Evolutionary conservation across 768 basidiomycete genomes (phyloP), one percentile per base, ranked within the genome.

Genomic region (Suillus paluster): DNA sequence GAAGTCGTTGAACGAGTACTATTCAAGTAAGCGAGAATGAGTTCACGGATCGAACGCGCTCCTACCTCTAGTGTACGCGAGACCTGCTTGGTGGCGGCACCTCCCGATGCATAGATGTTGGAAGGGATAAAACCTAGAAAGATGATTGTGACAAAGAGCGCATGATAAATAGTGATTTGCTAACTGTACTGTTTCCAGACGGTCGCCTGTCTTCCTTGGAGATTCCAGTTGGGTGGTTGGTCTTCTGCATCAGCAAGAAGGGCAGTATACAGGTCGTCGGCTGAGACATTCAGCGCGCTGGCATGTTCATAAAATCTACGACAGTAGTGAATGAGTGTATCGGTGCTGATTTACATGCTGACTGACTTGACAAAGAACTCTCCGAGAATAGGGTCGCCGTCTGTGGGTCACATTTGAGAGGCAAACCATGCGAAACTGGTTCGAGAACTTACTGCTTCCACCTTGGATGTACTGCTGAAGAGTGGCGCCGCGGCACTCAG

Each of bases 1-100:
- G 65, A 89, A 89, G 64, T 89, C 87, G 59, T 81, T 81, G 69
- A 89, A 89, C 2, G 87, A 80, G 65, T 88, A 80, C 87, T 88
- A 54, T 38, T 5, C 8, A 48, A 33, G 19, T 55, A 58, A 63
- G 53, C 15, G 25, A 50, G 36, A 23, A 39, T 46, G 17, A 46
- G 23, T 25, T 30, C 21, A 11, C 19, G 25, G 15, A n/a, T 60
- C 27, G 10, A 15, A 17, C 17, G 23, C 9, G 38, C 38, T 34
- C 64, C 27, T 65, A 85, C 86, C 77, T 89, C 87, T 10, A 87
- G 68, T 4, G 86, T 83, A 9, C 87, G 78, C 2, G 86, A 88
- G 7, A 85, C 86, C 65, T 87, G 86, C 69, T 85, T 86, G 0
- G 84, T 84, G 63, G 84, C 85, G 0, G 85, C 82, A 9, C 86